Conservation (phyloP, 1,139 yeast species). For the Magnusiomyces magnusii region DNA sequence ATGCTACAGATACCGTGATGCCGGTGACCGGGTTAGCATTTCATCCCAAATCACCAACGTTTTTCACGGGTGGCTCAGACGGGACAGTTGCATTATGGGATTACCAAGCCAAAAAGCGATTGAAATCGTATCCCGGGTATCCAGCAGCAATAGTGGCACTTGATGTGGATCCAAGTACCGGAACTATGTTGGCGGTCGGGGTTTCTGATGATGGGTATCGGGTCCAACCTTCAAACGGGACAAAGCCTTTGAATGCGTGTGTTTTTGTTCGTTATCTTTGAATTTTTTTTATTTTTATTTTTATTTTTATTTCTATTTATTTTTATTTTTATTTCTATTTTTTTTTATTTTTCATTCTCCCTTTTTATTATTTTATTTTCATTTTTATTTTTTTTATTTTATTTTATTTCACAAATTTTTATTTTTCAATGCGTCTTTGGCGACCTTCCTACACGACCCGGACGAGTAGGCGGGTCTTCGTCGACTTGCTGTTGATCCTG, state of each 20-base stretch:
- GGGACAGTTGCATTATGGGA: slow-evolving; percentile 76
- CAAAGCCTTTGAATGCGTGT: slow-evolving; percentile 18
- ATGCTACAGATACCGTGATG: slow-evolving; percentile 55
- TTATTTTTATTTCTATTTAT: no score
- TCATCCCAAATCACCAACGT: slow-evolving; percentile 40
- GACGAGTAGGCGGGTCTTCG: no score
- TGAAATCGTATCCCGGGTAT: slow-evolving; percentile 50
- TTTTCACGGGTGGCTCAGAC: slow-evolving; percentile 79
- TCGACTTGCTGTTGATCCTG: no score
- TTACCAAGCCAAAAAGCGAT: slow-evolving; percentile 50
- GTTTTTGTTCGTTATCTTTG: slow-evolving; percentile 17
- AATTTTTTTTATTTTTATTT: no score
- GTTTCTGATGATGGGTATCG: slow-evolving; percentile 27
- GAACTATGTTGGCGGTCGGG: slow-evolving; percentile 46
- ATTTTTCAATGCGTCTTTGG: no score
- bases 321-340: no score
- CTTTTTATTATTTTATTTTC: no score
- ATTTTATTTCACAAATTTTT: background rate
- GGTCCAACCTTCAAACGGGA: slow-evolving; percentile 23
- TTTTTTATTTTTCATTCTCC: background rate
- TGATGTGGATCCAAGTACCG: slow-evolving; percentile 34
- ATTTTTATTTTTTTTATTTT: no score
- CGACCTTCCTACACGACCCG: no score
- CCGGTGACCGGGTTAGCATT: slow-evolving; percentile 69
- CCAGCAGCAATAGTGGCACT: slow-evolving; percentile 45